Evolutionary conservation across 2,329 filamentous ascomycete species (phyloP), one percentile per base, ranked within the genome.

Genomic region (Gyromitra esculenta): DNA sequence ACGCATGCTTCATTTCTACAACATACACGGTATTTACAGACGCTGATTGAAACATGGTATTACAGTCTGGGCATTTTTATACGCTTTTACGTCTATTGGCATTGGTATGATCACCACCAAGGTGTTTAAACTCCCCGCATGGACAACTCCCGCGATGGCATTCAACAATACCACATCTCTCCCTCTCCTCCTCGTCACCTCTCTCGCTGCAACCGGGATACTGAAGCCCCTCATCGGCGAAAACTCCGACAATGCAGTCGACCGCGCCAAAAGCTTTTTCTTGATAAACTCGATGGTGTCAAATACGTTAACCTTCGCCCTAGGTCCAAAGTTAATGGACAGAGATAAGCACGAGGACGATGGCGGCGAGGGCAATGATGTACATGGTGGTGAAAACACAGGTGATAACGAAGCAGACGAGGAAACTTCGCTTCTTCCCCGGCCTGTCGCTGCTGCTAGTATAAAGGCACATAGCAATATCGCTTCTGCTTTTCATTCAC

Each of bases 261-360:
- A 87, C 68, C 85, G 89, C 8, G 89, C 89, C 5, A 88, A 90
- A 81, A 88, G 87, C 13, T 91, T 90, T 81, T 91, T 91, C 80
- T 83, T 91, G 2, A 87, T 91, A 75, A 91, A 89, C 78, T 87
- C 89, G 2, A 90, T 90, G 70, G 85, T 91, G 8, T 87, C 86
- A 54, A 90, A 89, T 80, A 88, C 87, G 67, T 82, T 91, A 75
- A 91, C 89, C 0, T 91, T 91, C 81, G 88, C 88, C 0, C 83
- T 91, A 1, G 90, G 89, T 0, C 89, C 89, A 0, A 84, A 86
- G 11, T 83, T 91, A 50, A 85, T 91, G 60, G 87, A 88, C 78
- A 82, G 79, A 7, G 65, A 78, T 8, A 69, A 82, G 39, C 74
- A 78, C 1, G 60, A 79, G 5, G 79, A 84, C 0, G 82, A 84